Evolutionary conservation across 2,329 filamentous ascomycete genomes (phyloP).

Genomic region (Teratosphaeriaceae sp.): DNA sequence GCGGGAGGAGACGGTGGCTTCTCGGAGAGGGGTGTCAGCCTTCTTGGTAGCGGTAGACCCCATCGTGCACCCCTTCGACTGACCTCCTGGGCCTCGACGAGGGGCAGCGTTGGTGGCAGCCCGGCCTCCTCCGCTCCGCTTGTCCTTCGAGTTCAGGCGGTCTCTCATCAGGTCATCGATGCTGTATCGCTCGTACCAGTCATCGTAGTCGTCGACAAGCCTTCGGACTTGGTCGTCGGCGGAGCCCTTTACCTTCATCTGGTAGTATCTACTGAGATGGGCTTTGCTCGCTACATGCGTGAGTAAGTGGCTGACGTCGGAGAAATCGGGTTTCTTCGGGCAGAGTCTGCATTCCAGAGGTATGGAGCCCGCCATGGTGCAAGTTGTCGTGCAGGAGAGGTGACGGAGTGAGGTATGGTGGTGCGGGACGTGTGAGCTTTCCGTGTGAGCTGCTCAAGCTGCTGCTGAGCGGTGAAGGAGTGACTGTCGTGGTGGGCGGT

Average conservation of each 20-base stretch:
- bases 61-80: slow-evolving; percentile 8
- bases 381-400: background rate
- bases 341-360: slow-evolving; percentile 79
- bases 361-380: slow-evolving; percentile 31
- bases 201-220: slow-evolving; percentile 61
- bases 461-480: slow-evolving; percentile 11
- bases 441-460: slow-evolving; percentile 4
- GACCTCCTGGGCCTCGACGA: slow-evolving; percentile 14
- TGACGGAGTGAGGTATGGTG: slow-evolving; percentile 1
- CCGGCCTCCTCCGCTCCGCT: slow-evolving; percentile 11
- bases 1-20: slow-evolving; percentile 15
- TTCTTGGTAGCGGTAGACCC: background rate
- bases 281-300: slow-evolving; percentile 90
- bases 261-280: slow-evolving; percentile 81
- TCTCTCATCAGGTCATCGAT: slow-evolving; percentile 70
- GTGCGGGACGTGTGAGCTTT: background rate
- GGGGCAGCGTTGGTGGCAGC: slow-evolving; percentile 4
- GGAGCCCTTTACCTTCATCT: slow-evolving; percentile 65
- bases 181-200: slow-evolving; percentile 68
- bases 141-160: slow-evolving; percentile 71
- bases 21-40: background rate
- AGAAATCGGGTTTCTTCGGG: slow-evolving; percentile 71
- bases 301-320: slow-evolving; percentile 83
- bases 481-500: slow-evolving; percentile 12
- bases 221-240: slow-evolving; percentile 51